A percentile compares a stretch with the other conserved stretches of the same genome.
Conservation (phyloP, 352 stramenopile species). For the Phytophthora foliorum region DNA sequence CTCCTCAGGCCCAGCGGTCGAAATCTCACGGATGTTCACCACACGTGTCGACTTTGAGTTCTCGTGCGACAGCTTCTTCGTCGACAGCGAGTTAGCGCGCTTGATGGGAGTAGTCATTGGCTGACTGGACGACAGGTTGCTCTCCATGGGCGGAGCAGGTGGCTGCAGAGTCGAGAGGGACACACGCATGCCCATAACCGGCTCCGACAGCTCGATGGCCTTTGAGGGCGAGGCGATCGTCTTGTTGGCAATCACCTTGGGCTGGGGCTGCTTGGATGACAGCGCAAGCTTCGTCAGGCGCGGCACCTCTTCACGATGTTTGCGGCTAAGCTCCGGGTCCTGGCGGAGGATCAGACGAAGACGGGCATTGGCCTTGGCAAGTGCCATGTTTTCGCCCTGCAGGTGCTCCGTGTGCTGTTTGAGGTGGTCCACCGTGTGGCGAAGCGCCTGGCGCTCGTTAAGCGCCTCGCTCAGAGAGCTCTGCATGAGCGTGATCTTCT, state of each 20-base stretch:
- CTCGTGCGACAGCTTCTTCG: constrained; percentile 62
- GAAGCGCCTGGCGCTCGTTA: constrained; percentile 75
- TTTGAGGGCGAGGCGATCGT: constrained; percentile 41
- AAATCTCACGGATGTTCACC: constrained; percentile 82
- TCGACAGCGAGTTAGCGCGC: constrained; percentile 66
- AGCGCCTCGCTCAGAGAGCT: constrained; percentile 75
- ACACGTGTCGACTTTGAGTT: constrained; percentile 72
- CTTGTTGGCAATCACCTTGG: constrained; percentile 56
- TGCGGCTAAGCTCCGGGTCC: constrained; percentile 85
- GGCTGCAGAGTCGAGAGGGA: constrained; percentile 61
- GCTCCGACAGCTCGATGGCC: constrained; percentile 56
- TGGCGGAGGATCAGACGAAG: constrained; percentile 86
- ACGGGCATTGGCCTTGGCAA: constrained; percentile 87
- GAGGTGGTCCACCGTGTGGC: constrained; percentile 77
- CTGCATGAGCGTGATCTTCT: constrained; percentile 88
- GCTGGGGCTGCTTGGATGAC: constrained; percentile 71
- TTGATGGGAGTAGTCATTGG: constrained; percentile 59
- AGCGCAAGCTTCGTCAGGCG: constrained; percentile 85
- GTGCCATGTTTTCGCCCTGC: constrained; percentile 85
- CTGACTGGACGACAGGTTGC: constrained; percentile 22
- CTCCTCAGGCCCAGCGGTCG: constrained; percentile 43
- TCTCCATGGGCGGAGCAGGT: constrained; percentile 45
- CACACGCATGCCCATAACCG: constrained; percentile 52
- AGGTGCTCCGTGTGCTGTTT: constrained; percentile 82
- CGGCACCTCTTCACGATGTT: constrained; percentile 87